Evolutionary conservation across 129 eudicot genomes (phyloP).

Genomic region (Mikania micrantha): DNA sequence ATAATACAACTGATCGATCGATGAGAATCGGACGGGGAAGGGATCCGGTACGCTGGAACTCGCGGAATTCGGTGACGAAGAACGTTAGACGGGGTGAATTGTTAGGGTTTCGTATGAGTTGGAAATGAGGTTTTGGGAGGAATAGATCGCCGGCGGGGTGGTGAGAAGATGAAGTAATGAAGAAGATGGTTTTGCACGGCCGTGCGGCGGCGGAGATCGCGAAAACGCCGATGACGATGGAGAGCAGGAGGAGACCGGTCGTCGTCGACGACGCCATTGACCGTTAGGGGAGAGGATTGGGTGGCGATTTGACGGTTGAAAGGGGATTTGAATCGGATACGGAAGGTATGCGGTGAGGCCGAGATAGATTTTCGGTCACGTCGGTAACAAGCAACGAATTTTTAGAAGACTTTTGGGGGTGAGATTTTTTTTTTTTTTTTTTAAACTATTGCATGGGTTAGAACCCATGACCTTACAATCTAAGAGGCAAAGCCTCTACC

Average conservation of each 20-base stretch:
- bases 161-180: constrained; percentile 2
- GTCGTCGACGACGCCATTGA: constrained; percentile 9
- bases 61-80: constrained; percentile 4
- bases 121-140: neutral
- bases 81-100: neutral
- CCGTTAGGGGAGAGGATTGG: neutral
- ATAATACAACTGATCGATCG: constrained; percentile 18
- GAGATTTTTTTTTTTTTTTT: no score
- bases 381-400: neutral
- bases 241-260: neutral
- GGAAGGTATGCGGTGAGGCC: neutral
- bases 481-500: no score
- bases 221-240: neutral
- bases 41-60: neutral
- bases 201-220: neutral
- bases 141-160: neutral
- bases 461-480: no score
- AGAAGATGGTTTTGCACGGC: constrained; percentile 11
- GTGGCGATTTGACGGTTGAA: neutral
- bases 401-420: no score
- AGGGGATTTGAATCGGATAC: neutral
- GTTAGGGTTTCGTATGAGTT: neutral
- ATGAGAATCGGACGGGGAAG: neutral
- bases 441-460: no score
- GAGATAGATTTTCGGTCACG: neutral